Percentiles rank a stretch among this genome's conserved stretches.
These are phyloP conservation scores for Eucalyptus virginea DNA, from an alignment of 345 rosid genomes.

Conservation along the genomic window DNA sequence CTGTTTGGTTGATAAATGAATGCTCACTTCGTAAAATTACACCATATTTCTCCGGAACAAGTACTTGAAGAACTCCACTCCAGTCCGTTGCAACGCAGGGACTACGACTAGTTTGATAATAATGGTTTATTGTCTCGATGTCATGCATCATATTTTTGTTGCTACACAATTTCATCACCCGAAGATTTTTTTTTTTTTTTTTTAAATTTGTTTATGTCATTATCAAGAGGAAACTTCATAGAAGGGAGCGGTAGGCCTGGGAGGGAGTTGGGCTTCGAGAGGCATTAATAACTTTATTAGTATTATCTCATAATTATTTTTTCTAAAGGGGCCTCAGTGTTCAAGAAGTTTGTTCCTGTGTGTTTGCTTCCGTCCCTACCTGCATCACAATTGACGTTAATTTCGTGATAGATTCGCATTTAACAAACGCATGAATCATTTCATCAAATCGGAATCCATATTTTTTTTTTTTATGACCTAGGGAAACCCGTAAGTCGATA, in stretches of 20 bases:
- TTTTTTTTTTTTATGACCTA: too few relatives aligned
- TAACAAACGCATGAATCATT: neutral
- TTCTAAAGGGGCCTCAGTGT: neutral
- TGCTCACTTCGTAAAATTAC: too few relatives aligned
- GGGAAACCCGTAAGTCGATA: too few relatives aligned
- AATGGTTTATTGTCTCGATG: neutral
- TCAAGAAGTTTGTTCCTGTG: neutral
- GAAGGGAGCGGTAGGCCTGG: neutral
- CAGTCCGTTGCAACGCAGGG: neutral
- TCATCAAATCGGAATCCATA: too few relatives aligned
- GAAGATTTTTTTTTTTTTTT: neutral
- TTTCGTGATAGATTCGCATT: neutral
- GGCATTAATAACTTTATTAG: too few relatives aligned
- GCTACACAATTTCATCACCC: neutral
- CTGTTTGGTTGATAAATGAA: too few relatives aligned
- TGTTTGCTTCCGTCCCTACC: neutral
- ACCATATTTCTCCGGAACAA: neutral
- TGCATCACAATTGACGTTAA: neutral
- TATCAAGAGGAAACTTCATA: neutral
- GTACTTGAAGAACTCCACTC: too few relatives aligned
- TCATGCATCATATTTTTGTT: too few relatives aligned
- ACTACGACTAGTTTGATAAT: too few relatives aligned
- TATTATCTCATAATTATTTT: too few relatives aligned
- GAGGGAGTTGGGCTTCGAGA: neutral
- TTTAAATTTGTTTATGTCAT: neutral